These are phyloP conservation scores for Ustilago bromivora DNA, from an alignment of 1,284 basidiomycete genomes.

Conservation along the genomic window DNA sequence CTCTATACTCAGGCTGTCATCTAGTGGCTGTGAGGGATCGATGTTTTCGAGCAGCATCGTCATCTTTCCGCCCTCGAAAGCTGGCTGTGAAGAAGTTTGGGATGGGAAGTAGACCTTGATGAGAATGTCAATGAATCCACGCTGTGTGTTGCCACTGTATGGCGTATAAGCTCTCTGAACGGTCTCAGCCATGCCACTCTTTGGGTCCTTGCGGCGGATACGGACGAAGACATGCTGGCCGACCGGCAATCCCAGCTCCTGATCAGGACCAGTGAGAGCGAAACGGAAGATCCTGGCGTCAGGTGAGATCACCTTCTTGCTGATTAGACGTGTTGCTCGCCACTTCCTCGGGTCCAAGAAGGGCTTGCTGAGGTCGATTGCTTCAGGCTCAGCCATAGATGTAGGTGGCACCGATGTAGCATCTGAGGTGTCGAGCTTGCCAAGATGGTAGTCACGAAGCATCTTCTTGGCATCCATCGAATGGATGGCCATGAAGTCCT, in stretches of 20 bases:
- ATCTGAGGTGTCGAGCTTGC: slow-evolving; percentile 25
- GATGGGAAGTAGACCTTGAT: slow-evolving; percentile 76
- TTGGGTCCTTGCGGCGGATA: slow-evolving; percentile 63
- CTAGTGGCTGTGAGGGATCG: slow-evolving; percentile 63
- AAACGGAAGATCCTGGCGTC: slow-evolving; percentile 76
- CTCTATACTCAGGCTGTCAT: slow-evolving; percentile 66
- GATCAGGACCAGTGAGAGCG: slow-evolving; percentile 72
- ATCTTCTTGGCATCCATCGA: slow-evolving; percentile 73
- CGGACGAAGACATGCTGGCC: slow-evolving; percentile 76
- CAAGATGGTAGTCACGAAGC: slow-evolving; percentile 72
- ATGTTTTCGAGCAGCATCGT: slow-evolving; percentile 74
- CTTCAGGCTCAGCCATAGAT: slow-evolving; percentile 23
- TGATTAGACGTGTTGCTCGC: slow-evolving; percentile 73
- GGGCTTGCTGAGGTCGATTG: slow-evolving; percentile 51
- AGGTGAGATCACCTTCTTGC: slow-evolving; percentile 72
- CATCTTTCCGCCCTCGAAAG: slow-evolving; percentile 74
- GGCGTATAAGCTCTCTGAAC: slow-evolving; percentile 78
- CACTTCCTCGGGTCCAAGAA: slow-evolving; percentile 75
- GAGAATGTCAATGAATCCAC: slow-evolving; percentile 73
- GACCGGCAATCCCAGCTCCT: slow-evolving; percentile 75
- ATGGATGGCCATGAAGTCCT: slow-evolving; percentile 77
- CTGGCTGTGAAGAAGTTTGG: slow-evolving; percentile 14
- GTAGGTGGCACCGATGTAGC: slow-evolving; percentile 4
- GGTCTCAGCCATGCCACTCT: slow-evolving; percentile 71
- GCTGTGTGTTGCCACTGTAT: slow-evolving; percentile 72